These are phyloP conservation scores for Pichia sp. DNA, from an alignment of 1,139 yeast species.

Conservation along the genomic window DNA sequence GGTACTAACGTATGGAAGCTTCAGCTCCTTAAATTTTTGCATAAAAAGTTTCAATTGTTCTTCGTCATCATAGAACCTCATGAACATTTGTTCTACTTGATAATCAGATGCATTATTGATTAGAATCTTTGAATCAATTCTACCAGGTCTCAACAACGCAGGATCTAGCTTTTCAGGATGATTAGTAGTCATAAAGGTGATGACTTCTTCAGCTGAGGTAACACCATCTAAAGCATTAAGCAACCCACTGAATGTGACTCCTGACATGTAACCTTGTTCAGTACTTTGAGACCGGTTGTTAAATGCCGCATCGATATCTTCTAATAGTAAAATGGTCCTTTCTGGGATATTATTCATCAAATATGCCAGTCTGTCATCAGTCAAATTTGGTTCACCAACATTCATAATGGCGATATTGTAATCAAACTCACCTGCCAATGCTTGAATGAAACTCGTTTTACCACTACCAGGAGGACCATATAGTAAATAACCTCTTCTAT, in stretches of 20 bases:
- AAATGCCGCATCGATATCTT: slow-evolving; percentile 96
- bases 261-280: slow-evolving; percentile 66
- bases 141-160: slow-evolving; percentile 83
- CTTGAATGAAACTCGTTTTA: slow-evolving; percentile 91
- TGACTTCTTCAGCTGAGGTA: slow-evolving; percentile 95
- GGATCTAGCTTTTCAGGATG: slow-evolving; percentile 92
- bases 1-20: slow-evolving; percentile 60
- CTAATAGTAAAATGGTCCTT: slow-evolving; percentile 73
- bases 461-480: slow-evolving; percentile 99
- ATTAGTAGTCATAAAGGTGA: slow-evolving; percentile 96
- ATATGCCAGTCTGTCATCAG: slow-evolving; percentile 91
- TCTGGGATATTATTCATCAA: slow-evolving; percentile 95
- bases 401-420: slow-evolving; percentile 91
- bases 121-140: slow-evolving; percentile 78
- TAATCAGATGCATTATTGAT: slow-evolving; percentile 78
- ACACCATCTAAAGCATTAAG: slow-evolving; percentile 95
- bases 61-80: slow-evolving; percentile 75
- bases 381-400: slow-evolving; percentile 79
- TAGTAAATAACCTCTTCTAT: slow-evolving; percentile 85
- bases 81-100: slow-evolving; percentile 78
- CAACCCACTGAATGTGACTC: slow-evolving; percentile 92
- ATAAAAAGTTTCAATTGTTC: slow-evolving; percentile 60
- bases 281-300: slow-evolving; percentile 68
- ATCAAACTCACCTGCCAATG: slow-evolving; percentile 92
- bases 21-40: slow-evolving; percentile 38